Evolutionary conservation across 2,329 filamentous ascomycete genomes (phyloP).

Genomic region (Clonostachys rosea): DNA sequence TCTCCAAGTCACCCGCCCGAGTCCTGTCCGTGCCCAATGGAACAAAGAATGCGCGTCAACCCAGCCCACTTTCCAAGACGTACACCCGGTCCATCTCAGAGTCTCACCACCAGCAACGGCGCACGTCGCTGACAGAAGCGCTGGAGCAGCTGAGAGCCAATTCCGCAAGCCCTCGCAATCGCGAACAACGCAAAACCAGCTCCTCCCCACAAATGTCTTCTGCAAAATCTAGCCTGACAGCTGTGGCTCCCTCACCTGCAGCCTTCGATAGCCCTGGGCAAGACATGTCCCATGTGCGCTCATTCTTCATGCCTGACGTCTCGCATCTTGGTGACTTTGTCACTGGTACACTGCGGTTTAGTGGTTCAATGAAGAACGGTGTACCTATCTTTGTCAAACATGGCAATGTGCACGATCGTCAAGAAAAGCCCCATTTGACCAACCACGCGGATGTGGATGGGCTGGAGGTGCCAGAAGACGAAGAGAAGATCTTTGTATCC

Average conservation of each 20-base stretch:
- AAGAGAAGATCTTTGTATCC: conserved; percentile 54
- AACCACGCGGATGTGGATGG: conserved; percentile 44
- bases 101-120: conserved; percentile 11
- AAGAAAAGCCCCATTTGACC: conserved; percentile 22
- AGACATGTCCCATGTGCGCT: conserved; percentile 38
- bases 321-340: conserved; percentile 53
- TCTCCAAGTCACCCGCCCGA: conserved; percentile 31
- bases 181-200: conserved; percentile 11
- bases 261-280: conserved; percentile 22
- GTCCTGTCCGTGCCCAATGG: conserved; percentile 14
- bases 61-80: conserved; percentile 29
- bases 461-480: conserved; percentile 44
- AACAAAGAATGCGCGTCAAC: conserved; percentile 17
- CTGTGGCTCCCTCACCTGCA: conserved; percentile 30
- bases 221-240: conserved; percentile 32
- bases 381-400: conserved; percentile 52
- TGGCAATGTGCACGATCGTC: conserved; percentile 41
- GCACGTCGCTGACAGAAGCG: conserved; percentile 23
- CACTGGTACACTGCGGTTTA: conserved; percentile 48
- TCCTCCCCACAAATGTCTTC: conserved; percentile 28
- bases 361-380: conserved; percentile 43
- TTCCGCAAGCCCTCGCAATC: conserved; percentile 20
- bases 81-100: conserved; percentile 22
- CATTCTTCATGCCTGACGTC: conserved; percentile 50
- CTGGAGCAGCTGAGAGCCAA: conserved; percentile 26